These are phyloP conservation scores for Vigna angularis DNA, from an alignment of 306 rosid species.

Conservation along the genomic window DNA sequence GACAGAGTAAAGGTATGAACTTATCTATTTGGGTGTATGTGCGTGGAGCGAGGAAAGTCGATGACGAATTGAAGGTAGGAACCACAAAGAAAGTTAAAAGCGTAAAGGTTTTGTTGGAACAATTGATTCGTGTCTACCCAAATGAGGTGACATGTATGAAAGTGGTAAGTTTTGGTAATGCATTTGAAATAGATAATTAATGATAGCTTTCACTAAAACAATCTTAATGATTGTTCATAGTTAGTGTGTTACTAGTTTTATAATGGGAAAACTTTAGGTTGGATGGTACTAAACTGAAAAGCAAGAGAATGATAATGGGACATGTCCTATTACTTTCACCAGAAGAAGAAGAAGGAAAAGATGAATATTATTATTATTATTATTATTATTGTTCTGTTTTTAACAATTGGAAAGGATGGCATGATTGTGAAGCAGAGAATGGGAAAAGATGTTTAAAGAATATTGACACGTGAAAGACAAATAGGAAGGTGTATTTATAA, in stretches of 20 bases:
- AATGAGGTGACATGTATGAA: background rate
- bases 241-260: no score
- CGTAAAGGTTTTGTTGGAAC: background rate
- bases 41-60: no score
- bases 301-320: conserved; percentile 39
- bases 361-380: no score
- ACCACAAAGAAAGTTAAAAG: background rate
- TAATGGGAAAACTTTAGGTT: background rate
- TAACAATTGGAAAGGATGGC: conserved; percentile 38
- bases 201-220: background rate
- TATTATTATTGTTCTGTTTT: conserved; percentile 33
- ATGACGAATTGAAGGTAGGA: conserved; percentile 10
- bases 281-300: conserved; percentile 22
- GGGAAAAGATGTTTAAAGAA: conserved; percentile 21
- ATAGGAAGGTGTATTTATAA: conserved; percentile 32
- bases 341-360: conserved; percentile 29
- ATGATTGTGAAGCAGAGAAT: conserved; percentile 47
- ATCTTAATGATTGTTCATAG: background rate
- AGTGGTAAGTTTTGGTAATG: background rate
- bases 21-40: background rate
- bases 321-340: conserved; percentile 35
- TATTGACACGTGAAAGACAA: conserved; percentile 54
- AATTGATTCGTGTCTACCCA: background rate
- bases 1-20: background rate
- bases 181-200: background rate